Base-by-base conservation (phyloP, 768 basidiomycete genomes). In the Pisolithus orientalis region DNA sequence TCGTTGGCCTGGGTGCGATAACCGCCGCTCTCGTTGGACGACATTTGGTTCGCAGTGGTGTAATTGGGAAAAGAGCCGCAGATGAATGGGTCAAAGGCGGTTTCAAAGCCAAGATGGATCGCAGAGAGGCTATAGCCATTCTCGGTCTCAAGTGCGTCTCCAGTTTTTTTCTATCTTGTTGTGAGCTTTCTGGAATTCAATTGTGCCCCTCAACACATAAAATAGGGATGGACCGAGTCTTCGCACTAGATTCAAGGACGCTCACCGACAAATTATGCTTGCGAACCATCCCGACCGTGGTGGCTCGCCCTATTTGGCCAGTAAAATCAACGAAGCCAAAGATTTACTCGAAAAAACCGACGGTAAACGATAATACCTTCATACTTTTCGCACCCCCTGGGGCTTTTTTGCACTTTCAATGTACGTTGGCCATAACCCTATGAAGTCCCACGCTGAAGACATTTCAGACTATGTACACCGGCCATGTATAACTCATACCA, bases 291-390 rank as follows among this genome's bases (percentile, higher is more conserved):
- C 96, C 10, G 96, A 99, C 75, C 80, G 96, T 55, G 96, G 96
- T 32, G 96, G 96, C 29, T 90, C 94, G n/a, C 96, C 96, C 6
- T 99, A 97, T 70, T 73, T 98, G 47, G 94, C 96, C 11, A 94
- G 92, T 63, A 98, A 99, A 78, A 95, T 98, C 56, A 99, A 99
- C 70, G 96, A 99, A 65, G 96, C 95, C 0, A 97, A 96, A 66
- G 95, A 93, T 62, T 58, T 95, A 52, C 68, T 96, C 44, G 94
- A 96, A 32, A 90, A 87, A 66, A 77, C 77, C n/a, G 84, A 86
- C 47, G 78, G 78, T 49, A 80, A 74, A 59, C 68, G 66, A 53
- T 68, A 53, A 59, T 45, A 8, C 25, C 5, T 32, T 21, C 14
- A 24, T 39, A 31, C 34, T 34, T 34, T n/a, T 51, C 39, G 29